Evolutionary conservation across 1,139 yeast genomes (phyloP), one percentile per base, ranked within the genome.

Genomic region (Debaryomyces sp.): DNA sequence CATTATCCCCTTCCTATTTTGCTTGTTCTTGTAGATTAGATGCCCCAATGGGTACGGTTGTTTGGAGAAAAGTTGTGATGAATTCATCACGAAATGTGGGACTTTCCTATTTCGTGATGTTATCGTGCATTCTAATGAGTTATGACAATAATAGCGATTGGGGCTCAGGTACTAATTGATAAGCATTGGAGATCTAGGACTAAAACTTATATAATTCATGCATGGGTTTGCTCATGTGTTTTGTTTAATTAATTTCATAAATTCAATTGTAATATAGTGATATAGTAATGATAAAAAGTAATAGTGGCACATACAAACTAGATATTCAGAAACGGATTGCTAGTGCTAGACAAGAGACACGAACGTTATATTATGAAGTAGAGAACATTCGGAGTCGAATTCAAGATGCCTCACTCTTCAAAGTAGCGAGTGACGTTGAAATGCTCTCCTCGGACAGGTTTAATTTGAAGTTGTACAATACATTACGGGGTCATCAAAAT

Each of bases 401-500:
- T 27, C 78, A 72, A 54, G 86, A 84, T 57, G 68, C 80, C 1
- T 71, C 75, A 6, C 65, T 83, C 29, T 56, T 64, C 12, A 69
- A 75, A 21, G 68, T 76, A 56, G 67, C 84, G 2, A 52, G 53
- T 4, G 61, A 58, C 54, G 44, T 68, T 53, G 55, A 61, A 3
- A 51, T 59, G 9, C 66, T 75, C 27, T 71, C 74, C 1, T 59
- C 62, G n/a, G 65, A 67, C 52, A 64, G 67, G 17, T 59, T 70
- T 26, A 67, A 68, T 46, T 66, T 76, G 27, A 70, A 62, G 48
- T 61, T 71, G 22, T 71, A 72, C 52, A 64, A 65, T 48, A 73
- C 81, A 0, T 71, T 88, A 44, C 77, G 71, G 52, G 97, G 96
- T 0, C 97, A 91, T 63, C 82, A 79, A 54, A 87, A 85, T 58